Percentiles rank a stretch among this genome's conserved stretches.
Conservation (phyloP, 768 basidiomycete genomes). For the Hysterangium stoloniferum region DNA sequence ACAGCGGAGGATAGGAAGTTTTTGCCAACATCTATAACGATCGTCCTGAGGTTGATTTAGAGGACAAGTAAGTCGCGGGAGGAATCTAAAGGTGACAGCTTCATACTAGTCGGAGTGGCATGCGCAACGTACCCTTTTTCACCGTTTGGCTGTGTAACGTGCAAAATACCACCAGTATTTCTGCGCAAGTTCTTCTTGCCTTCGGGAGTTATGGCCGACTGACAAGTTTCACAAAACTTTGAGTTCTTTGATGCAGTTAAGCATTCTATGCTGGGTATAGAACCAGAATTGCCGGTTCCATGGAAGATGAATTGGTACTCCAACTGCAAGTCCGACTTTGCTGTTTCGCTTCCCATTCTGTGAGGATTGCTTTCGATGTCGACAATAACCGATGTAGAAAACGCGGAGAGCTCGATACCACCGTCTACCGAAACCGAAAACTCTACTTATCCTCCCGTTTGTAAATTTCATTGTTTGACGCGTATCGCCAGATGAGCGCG, state of each 20-base stretch:
- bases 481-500: too few species aligned
- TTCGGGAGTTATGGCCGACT: slow-evolving; percentile 55
- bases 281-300: slow-evolving; percentile 75
- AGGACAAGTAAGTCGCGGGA: too few species aligned
- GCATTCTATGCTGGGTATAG: slow-evolving; percentile 57
- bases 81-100: too few species aligned
- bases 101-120: background rate
- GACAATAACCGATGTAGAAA: too few species aligned
- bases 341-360: too few species aligned
- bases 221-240: slow-evolving; percentile 53
- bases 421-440: too few species aligned
- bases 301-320: slow-evolving; percentile 75
- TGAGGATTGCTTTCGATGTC: too few species aligned
- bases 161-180: slow-evolving; percentile 70
- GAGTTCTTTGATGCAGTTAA: slow-evolving; percentile 56
- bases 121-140: slow-evolving; percentile 34
- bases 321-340: too few species aligned
- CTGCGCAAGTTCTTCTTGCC: slow-evolving; percentile 80
- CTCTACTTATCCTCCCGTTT: too few species aligned
- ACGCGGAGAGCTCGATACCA: too few species aligned
- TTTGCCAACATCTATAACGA: slow-evolving; percentile 82
- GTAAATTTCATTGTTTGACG: too few species aligned
- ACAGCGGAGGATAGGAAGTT: slow-evolving; percentile 57
- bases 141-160: slow-evolving; percentile 35
- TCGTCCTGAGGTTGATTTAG: slow-evolving; percentile 45